These are phyloP conservation scores for Candida labiduridarum DNA, from an alignment of 1,139 yeast species.

Conservation along the genomic window DNA sequence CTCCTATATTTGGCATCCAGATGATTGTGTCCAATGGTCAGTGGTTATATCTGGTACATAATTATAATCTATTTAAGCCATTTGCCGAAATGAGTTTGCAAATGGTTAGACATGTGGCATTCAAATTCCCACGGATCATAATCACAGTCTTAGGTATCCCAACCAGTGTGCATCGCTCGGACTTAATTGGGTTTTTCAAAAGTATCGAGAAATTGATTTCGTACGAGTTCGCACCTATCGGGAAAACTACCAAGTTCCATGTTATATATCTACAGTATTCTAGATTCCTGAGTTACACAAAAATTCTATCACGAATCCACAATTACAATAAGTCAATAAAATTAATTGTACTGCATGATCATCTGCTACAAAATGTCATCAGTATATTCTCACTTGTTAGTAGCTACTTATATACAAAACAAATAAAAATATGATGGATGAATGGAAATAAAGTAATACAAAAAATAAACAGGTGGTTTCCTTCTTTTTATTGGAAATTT, in stretches of 20 bases:
- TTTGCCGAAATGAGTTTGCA: slow-evolving; percentile 12
- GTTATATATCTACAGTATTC: slow-evolving; percentile 15
- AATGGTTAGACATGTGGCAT: slow-evolving; percentile 4
- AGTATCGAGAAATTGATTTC: slow-evolving; percentile 12
- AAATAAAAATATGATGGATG: neutral
- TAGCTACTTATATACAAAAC: neutral
- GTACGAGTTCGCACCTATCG: slow-evolving; percentile 12
- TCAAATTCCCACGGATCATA: slow-evolving; percentile 6
- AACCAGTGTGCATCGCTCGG: neutral
- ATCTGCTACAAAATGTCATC: neutral
- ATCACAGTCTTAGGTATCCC: slow-evolving; percentile 14
- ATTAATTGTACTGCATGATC: neutral
- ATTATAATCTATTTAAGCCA: neutral
- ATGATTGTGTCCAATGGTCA: slow-evolving; percentile 1
- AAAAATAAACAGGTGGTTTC: neutral
- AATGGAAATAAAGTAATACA: neutral
- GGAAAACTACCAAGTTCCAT: slow-evolving; percentile 10
- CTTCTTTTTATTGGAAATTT: neutral
- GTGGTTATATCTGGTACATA: slow-evolving; percentile 5
- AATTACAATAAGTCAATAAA: slow-evolving; percentile 3
- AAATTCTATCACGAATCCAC: slow-evolving; percentile 5
- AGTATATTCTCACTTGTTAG: neutral
- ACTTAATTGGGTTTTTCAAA: slow-evolving; percentile 10
- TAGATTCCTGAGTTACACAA: slow-evolving; percentile 7
- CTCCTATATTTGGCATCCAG: slow-evolving; percentile 8